Percentiles rank a stretch among this genome's conserved stretches.
Conservation (phyloP, 1,284 basidiomycete species). For the Marasmius fiardii region DNA sequence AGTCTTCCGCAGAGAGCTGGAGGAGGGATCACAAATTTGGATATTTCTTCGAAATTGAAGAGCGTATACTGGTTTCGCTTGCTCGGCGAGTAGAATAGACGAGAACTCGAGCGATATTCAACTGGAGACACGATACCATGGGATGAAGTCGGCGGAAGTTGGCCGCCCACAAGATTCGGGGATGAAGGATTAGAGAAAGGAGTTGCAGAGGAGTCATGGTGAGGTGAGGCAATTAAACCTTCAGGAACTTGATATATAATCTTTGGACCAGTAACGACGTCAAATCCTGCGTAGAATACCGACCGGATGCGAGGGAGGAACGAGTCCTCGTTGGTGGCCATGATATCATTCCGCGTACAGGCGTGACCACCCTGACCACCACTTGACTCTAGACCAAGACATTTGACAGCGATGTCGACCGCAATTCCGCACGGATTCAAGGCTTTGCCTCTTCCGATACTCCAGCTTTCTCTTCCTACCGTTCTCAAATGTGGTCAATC, state of each 20-base stretch:
- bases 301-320: constrained; percentile 81
- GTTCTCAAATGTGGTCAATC: constrained; percentile 81
- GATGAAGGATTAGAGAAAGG: constrained; percentile 36
- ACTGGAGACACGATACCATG: constrained; percentile 42
- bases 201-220: constrained; percentile 44
- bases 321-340: constrained; percentile 57
- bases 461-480: constrained; percentile 65
- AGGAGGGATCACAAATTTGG: constrained; percentile 92
- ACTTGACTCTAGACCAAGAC: constrained; percentile 5
- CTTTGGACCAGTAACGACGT: constrained; percentile 78
- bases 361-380: constrained; percentile 5
- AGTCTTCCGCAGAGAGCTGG: constrained; percentile 86
- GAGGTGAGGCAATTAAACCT: constrained; percentile 62
- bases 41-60: constrained; percentile 91
- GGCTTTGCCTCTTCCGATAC: constrained; percentile 54
- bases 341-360: too few relatives aligned
- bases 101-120: constrained; percentile 37
- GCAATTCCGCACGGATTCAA: constrained; percentile 41
- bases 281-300: constrained; percentile 87
- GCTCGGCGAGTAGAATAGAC: constrained; percentile 40
- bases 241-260: constrained; percentile 91
- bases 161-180: constrained; percentile 24
- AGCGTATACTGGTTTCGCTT: constrained; percentile 50
- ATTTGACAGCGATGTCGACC: constrained; percentile 6
- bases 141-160: constrained; percentile 36